Percentiles rank a stretch among this genome's conserved stretches.
These are phyloP conservation scores for Pseudozyma sp. DNA, from an alignment of 1,284 basidiomycete genomes.

Conservation along the genomic window DNA sequence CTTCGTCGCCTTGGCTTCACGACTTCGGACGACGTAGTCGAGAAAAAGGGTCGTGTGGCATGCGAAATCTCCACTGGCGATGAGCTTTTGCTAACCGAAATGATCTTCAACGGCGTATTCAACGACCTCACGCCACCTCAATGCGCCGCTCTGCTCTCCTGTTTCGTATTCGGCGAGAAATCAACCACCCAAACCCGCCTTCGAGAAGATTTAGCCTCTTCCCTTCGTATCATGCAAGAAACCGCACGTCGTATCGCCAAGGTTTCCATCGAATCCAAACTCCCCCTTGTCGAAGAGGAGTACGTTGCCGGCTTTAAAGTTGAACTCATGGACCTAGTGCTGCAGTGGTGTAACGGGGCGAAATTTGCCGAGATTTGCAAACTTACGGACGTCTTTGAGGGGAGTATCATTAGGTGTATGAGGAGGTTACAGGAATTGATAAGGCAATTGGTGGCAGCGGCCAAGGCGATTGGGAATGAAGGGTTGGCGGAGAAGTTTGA, in stretches of 20 bases:
- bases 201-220: slow-evolving; percentile 90
- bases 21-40: slow-evolving; percentile 87
- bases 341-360: slow-evolving; percentile 97
- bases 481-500: slow-evolving; percentile 77
- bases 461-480: slow-evolving; percentile 93
- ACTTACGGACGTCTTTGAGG: slow-evolving; percentile 96
- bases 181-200: slow-evolving; percentile 73
- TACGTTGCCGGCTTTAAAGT: slow-evolving; percentile 97
- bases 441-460: slow-evolving; percentile 92
- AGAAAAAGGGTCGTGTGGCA: slow-evolving; percentile 97
- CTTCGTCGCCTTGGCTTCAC: slow-evolving; percentile 92
- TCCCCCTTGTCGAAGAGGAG: slow-evolving; percentile 89
- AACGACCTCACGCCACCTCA: slow-evolving; percentile 90
- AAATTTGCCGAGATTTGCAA: slow-evolving; percentile 96
- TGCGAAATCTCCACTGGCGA: slow-evolving; percentile 99
- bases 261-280: slow-evolving; percentile 91
- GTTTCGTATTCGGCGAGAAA: slow-evolving; percentile 98
- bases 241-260: slow-evolving; percentile 93
- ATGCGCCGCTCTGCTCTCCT: slow-evolving; percentile 89
- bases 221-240: slow-evolving; percentile 93
- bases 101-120: slow-evolving; percentile 97
- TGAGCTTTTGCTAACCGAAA: slow-evolving; percentile 93
- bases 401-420: slow-evolving; percentile 84
- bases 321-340: slow-evolving; percentile 95
- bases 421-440: slow-evolving; percentile 91